phyloP scores from a whole-genome alignment of 2,329 filamentous ascomycete species.

The Aspergillus luchuensis region DNA sequence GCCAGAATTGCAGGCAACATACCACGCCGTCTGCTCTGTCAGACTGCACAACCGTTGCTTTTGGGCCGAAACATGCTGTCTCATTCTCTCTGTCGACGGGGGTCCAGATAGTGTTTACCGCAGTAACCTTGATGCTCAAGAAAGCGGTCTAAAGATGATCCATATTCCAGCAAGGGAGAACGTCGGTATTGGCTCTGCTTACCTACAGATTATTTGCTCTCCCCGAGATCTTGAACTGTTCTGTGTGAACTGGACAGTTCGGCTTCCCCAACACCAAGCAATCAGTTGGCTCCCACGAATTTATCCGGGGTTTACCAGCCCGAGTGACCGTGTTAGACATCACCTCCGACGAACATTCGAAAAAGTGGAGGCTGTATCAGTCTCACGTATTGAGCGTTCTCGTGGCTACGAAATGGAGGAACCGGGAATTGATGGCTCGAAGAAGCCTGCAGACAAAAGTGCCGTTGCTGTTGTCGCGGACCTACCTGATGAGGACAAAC shows the following conservation, averaged over 20 bases:
- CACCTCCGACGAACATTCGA: slow-evolving; percentile 17
- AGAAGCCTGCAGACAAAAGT: neutral
- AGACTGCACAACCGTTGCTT: slow-evolving; percentile 31
- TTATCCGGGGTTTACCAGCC: slow-evolving; percentile 16
- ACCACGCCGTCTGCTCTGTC: slow-evolving; percentile 33
- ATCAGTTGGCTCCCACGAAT: slow-evolving; percentile 33
- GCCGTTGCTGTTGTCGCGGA: neutral
- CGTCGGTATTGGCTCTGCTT: slow-evolving; percentile 20
- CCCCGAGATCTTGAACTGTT: slow-evolving; percentile 29
- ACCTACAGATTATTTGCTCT: slow-evolving; percentile 28
- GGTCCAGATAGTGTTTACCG: slow-evolving; percentile 32
- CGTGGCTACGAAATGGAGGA: neutral
- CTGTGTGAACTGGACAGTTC: slow-evolving; percentile 30
- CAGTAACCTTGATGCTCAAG: slow-evolving; percentile 19
- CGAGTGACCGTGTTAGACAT: slow-evolving; percentile 13
- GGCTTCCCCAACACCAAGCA: slow-evolving; percentile 11
- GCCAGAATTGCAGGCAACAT: slow-evolving; percentile 22
- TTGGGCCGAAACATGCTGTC: slow-evolving; percentile 34
- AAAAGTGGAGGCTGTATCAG: neutral
- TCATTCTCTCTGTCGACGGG: slow-evolving; percentile 32
- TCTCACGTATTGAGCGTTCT: neutral
- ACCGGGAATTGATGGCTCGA: neutral
- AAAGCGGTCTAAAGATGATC: slow-evolving; percentile 21
- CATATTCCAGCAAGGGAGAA: slow-evolving; percentile 16
- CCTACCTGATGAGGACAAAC: neutral